Evolutionary conservation across 31 red algal species (phyloP).

Genomic region (Odonthalia washingtoniensis): DNA sequence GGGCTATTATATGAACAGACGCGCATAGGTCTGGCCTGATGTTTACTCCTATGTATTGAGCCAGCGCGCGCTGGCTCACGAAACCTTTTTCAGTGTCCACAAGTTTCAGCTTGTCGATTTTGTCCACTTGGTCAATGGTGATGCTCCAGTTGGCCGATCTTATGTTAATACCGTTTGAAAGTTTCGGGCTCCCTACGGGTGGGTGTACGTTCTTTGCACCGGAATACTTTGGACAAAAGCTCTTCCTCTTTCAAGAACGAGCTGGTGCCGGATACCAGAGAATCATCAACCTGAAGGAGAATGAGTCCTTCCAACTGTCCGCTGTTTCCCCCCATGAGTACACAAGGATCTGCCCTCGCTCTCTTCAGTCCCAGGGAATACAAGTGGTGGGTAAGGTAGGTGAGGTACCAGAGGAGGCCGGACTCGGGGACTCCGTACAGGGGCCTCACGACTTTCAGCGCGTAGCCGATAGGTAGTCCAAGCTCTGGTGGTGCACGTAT

Average conservation of each 20-base stretch:
- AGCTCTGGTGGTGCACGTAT: background rate
- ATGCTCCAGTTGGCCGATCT: background rate
- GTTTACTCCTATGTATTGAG: background rate
- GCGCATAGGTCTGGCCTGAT: background rate
- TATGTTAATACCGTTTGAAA: background rate
- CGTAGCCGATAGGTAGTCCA: background rate
- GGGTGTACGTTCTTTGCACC: background rate
- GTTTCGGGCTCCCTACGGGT: background rate
- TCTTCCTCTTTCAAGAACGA: background rate
- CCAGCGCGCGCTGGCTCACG: background rate
- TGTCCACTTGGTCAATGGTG: background rate
- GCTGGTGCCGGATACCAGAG: background rate
- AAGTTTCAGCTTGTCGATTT: background rate
- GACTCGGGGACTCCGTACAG: too few species aligned
- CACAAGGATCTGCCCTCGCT: background rate
- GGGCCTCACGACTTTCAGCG: background rate
- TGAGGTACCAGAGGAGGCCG: background rate
- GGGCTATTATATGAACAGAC: background rate
- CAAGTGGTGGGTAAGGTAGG: background rate
- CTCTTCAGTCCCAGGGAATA: background rate
- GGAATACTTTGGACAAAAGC: background rate
- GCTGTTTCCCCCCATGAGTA: background rate
- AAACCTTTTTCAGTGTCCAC: background rate
- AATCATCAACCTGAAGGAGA: background rate
- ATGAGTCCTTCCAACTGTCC: background rate